A percentile compares a stretch with the other conserved stretches of the same genome.
Evolutionary conservation across 441 rosid genomes (phyloP).

Genomic region (Macaranga tanarius): DNA sequence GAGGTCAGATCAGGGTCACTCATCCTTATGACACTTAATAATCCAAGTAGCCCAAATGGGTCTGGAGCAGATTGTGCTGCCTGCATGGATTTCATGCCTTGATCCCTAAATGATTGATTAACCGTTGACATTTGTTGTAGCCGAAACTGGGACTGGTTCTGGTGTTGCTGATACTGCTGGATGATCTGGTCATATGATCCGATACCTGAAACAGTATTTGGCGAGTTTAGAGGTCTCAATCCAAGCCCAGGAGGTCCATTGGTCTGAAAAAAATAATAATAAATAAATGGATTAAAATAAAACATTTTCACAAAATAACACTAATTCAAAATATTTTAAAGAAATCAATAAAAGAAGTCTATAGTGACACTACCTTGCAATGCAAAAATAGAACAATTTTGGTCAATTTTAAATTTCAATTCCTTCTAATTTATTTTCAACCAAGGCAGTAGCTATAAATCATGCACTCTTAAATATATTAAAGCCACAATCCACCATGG

Average conservation of each 20-base stretch:
- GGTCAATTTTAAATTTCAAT: not conserved
- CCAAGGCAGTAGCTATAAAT: not conserved
- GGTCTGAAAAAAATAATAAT: slow-evolving; percentile 41
- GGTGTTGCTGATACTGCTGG: slow-evolving; percentile 89
- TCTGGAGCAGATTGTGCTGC: slow-evolving; percentile 69
- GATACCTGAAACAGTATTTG: slow-evolving; percentile 58
- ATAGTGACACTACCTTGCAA: not conserved
- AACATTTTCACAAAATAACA: slow-evolving; percentile 1
- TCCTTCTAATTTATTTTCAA: not conserved
- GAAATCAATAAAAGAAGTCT: not conserved
- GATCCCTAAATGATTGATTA: slow-evolving; percentile 86
- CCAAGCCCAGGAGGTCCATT: slow-evolving; percentile 86
- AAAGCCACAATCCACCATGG: not conserved
- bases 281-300: slow-evolving; percentile 11
- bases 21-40: slow-evolving; percentile 72
- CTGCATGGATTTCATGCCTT: slow-evolving; percentile 68
- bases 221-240: slow-evolving; percentile 77
- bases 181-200: slow-evolving; percentile 76
- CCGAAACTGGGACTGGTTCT: slow-evolving; percentile 78
- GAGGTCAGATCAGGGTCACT: slow-evolving; percentile 83
- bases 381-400: not conserved
- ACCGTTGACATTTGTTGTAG: slow-evolving; percentile 75
- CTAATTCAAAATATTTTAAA: not conserved
- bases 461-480: not conserved
- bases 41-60: slow-evolving; percentile 87